Evolutionary conservation across 2,329 filamentous ascomycete species (phyloP).

Genomic region (Orbilia ellipsospora): DNA sequence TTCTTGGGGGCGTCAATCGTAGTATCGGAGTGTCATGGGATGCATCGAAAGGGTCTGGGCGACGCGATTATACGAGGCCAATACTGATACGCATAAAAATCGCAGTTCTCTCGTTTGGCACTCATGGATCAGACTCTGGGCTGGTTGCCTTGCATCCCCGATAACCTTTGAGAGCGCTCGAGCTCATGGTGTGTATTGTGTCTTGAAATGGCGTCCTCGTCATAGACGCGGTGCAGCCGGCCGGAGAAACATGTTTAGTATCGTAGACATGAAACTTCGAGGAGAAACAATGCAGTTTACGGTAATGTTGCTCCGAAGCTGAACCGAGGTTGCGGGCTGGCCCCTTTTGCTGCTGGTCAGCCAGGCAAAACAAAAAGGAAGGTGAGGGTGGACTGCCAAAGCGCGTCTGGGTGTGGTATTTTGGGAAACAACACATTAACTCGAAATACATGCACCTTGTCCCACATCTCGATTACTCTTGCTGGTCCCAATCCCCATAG

Average conservation of each 20-base stretch:
- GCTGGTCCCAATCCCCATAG: too few species aligned
- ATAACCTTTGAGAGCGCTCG: too few species aligned
- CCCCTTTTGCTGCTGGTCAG: conserved; percentile 8
- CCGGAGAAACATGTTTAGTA: conserved; percentile 17
- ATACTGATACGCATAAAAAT: too few species aligned
- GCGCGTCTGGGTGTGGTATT: conserved; percentile 18
- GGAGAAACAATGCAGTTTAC: conserved; percentile 29
- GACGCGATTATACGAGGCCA: too few species aligned
- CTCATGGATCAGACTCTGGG: too few species aligned
- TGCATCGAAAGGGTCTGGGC: neutral
- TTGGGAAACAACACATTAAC: neutral
- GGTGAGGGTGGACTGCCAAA: too few species aligned
- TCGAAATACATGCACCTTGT: too few species aligned
- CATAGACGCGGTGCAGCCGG: conserved; percentile 21
- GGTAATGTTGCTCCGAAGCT: conserved; percentile 21
- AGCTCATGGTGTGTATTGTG: too few species aligned
- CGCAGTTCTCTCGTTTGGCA: too few species aligned
- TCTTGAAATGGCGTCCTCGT: conserved; percentile 13
- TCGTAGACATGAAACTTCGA: conserved; percentile 15
- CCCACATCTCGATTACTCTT: too few species aligned
- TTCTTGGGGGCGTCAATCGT: conserved; percentile 11
- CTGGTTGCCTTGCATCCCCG: neutral
- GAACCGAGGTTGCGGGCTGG: conserved; percentile 24
- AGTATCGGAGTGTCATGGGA: neutral
- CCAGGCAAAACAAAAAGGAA: conserved; percentile 5